Base-by-base conservation (phyloP, 768 basidiomycete species). In the Pleurotus citrinopileatus region DNA sequence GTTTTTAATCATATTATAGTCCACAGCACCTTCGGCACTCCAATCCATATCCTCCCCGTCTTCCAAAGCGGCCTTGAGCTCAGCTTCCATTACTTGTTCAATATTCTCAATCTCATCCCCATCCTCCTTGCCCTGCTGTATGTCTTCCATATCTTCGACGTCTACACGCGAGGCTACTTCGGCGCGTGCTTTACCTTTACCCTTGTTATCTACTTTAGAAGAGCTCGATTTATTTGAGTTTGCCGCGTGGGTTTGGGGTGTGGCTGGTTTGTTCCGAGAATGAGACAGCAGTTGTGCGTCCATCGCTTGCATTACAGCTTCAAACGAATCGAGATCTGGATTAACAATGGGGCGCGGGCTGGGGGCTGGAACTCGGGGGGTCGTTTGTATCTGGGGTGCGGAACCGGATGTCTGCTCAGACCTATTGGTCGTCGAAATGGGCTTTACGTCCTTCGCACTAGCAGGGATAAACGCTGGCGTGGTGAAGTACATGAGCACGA, bases 261-360 rank as follows among this genome's bases (percentile, higher is more conserved):
- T 17, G 7, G 32, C n/a, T 32, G 48, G 23, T 22, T 10, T 36
- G 34, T 37, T 37, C 25, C 72, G 76, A 42, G 71, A 66, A 13
- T 75, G 80, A 17, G 74, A 75, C 23, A 36, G 48, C 26, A 99
- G 75, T 60, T 97, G 91, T 15, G 74, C 80, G 60, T 99, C 97
- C 87, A 98, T 91, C 2, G 94, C 94, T 63, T 83, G 81, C 97
- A 98, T 98, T 27, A 98, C 91, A 1, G 89, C 82, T 65, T 99
- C 97, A 58, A 99, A 98, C 0, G 94, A 94, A 66, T 95, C 82
- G 19, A 98, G 76, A 43, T 86, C 82, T 3, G 85, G 81, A 66
- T 94, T 89, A 5, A 70, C 66, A 51, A 71, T 74, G 10, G 74
- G 74, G 17, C 70, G 71, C 13, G 73, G 68, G 2, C 70, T 73